Base-by-base conservation (phyloP, 2,329 filamentous ascomycete species). In the Elsinoe batatas region DNA sequence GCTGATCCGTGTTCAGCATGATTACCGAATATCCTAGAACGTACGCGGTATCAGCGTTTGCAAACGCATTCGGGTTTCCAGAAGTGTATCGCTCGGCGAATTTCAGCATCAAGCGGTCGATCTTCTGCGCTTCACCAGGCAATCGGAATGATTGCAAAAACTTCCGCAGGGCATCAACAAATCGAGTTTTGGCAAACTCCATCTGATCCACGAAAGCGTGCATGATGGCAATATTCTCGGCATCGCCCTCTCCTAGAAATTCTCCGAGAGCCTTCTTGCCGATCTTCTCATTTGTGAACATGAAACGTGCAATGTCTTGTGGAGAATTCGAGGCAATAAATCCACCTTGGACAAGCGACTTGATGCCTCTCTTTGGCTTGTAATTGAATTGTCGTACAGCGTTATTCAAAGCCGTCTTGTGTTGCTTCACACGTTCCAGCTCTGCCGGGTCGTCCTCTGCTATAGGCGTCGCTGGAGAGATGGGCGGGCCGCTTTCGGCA, bases 101-200 rank as follows among this genome's bases (percentile, higher is more conserved):
- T 69, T 98, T 98, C 62, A 98, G 76, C 93, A 98, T 97, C 72
- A 97, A 95, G 47, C 93, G 88, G 81, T 98, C 93, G 62, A 98
- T 98, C 75, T 98, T 98, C 68, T 98, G 93, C 0, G 91, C 91
- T 71, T 98, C 93, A 58, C 93, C 93, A 0, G 93, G 93, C 12
- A 98, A 76, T 60, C 93, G 86, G 76, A 98, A 98, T 26, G 89
- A 87, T 69, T 98, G 93, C 11, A 98, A 75, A 65, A 98, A 98
- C 57, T 89, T 84, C 36, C 93, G 83, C 22, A 98, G 74, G 12
- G 93, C 86, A 69, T 96, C 91, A 5, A 96, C 91, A 64, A 98
- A 98, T 2, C 91, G 84, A 56, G 85, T 88, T 69, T 91, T 91
- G 8, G 82, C 80, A 63, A 98, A 98, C 46, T 97, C 88, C 90